These are phyloP conservation scores for Ceratobasidium sp. DNA, from an alignment of 1,284 basidiomycete genomes.

Conservation along the genomic window DNA sequence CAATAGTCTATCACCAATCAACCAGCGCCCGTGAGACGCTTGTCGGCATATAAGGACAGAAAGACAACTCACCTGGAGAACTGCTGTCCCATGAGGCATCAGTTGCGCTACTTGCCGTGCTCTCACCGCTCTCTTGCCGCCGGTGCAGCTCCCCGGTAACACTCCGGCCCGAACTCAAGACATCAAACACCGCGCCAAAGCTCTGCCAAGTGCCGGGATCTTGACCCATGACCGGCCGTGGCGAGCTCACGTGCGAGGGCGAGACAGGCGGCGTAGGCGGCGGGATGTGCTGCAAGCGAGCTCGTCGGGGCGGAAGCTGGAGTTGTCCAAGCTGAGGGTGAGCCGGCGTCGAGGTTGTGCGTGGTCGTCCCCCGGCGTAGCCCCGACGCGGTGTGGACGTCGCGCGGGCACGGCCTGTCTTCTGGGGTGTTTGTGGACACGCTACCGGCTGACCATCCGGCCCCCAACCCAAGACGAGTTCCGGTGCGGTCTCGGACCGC, in stretches of 20 bases:
- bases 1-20: slow-evolving; percentile 3
- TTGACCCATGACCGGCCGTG: neutral
- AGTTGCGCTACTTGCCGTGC: slow-evolving; percentile 21
- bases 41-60: neutral
- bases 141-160: neutral
- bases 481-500: slow-evolving; percentile 32
- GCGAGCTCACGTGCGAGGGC: slow-evolving; percentile 30
- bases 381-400: slow-evolving; percentile 21
- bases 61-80: slow-evolving; percentile 12
- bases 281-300: neutral
- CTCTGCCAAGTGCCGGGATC: slow-evolving; percentile 23
- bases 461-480: slow-evolving; percentile 8
- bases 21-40: neutral
- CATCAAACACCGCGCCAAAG: slow-evolving; percentile 33
- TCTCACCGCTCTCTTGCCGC: slow-evolving; percentile 26
- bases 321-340: slow-evolving; percentile 1
- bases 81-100: slow-evolving; percentile 25
- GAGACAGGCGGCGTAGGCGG: slow-evolving; percentile 22
- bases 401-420: slow-evolving; percentile 2
- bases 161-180: neutral
- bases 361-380: neutral
- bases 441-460: neutral
- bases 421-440: slow-evolving; percentile 7
- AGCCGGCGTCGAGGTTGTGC: slow-evolving; percentile 13
- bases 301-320: neutral